phyloP scores from a whole-genome alignment of 2,329 filamentous ascomycete species.

The Ambrosiella xylebori region DNA sequence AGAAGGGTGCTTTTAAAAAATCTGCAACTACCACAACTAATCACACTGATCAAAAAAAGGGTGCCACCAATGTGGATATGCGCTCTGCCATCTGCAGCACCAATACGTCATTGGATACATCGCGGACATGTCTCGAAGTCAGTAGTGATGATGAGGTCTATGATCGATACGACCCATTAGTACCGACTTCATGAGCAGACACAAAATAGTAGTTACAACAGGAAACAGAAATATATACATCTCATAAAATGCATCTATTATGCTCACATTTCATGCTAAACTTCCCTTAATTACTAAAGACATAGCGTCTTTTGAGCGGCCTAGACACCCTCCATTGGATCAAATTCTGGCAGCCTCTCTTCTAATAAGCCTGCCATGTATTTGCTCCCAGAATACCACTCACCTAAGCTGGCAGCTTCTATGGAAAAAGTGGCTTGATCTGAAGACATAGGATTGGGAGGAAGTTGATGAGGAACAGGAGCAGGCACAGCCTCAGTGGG shows the following conservation, averaged over 20 bases:
- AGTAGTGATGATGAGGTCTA: slow-evolving; percentile 52
- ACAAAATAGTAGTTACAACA: no score
- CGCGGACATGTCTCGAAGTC: not conserved
- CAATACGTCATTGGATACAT: not conserved
- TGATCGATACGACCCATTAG: slow-evolving; percentile 45
- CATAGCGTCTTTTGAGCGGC: no score
- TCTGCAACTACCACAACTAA: slow-evolving; percentile 23
- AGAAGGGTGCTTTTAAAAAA: slow-evolving; percentile 62
- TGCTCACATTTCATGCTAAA: not conserved
- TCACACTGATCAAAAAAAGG: not conserved
- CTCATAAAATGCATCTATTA: not conserved
- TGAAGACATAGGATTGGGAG: not conserved
- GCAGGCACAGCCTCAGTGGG: not conserved
- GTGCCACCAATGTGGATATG: no score
- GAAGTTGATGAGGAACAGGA: not conserved
- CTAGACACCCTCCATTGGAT: slow-evolving; percentile 13
- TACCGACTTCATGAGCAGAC: slow-evolving; percentile 27
- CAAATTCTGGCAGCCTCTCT: slow-evolving; percentile 36
- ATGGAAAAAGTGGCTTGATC: slow-evolving; percentile 4
- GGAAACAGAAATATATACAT: no score
- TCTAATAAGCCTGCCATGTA: slow-evolving; percentile 50
- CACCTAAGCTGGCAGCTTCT: slow-evolving; percentile 33
- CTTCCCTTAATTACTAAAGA: no score
- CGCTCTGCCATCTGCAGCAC: no score
- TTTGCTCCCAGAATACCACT: slow-evolving; percentile 49